Evolutionary conservation across 1,139 yeast genomes (phyloP).

Genomic region (Eremothecium coryli): DNA sequence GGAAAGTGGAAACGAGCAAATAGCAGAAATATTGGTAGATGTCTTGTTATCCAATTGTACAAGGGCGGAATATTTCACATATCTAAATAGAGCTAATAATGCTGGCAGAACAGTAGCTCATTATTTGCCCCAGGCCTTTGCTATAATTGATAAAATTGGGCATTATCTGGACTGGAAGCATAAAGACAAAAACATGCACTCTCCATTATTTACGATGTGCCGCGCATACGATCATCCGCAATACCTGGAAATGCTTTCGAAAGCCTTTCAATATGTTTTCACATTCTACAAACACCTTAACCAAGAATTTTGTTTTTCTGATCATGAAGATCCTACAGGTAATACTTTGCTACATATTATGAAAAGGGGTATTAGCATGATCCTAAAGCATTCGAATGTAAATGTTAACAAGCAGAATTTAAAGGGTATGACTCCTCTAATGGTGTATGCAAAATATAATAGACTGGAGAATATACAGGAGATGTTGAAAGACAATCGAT

Average conservation of each 20-base stretch:
- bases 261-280: conserved; percentile 40
- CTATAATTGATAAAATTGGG: conserved; percentile 49
- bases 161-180: conserved; percentile 56
- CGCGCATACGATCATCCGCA: conserved; percentile 73
- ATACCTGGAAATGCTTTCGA: conserved; percentile 43
- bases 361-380: conserved; percentile 36
- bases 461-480: conserved; percentile 48
- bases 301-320: conserved; percentile 36
- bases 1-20: conserved; percentile 42
- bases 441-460: conserved; percentile 62
- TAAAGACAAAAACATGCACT: conserved; percentile 61
- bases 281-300: conserved; percentile 33
- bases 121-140: conserved; percentile 53
- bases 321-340: conserved; percentile 65
- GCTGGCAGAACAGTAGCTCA: conserved; percentile 59
- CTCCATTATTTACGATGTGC: conserved; percentile 70
- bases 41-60: conserved; percentile 39
- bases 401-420: conserved; percentile 58
- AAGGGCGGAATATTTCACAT: conserved; percentile 38
- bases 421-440: conserved; percentile 58
- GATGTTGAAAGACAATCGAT: conserved; percentile 38
- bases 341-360: conserved; percentile 71
- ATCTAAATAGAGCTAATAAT: conserved; percentile 44
- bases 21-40: conserved; percentile 42
- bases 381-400: conserved; percentile 35